These are phyloP conservation scores for Coccomyxa subellipsoidea DNA, from an alignment of 163 green algal genomes.

Conservation along the genomic window DNA sequence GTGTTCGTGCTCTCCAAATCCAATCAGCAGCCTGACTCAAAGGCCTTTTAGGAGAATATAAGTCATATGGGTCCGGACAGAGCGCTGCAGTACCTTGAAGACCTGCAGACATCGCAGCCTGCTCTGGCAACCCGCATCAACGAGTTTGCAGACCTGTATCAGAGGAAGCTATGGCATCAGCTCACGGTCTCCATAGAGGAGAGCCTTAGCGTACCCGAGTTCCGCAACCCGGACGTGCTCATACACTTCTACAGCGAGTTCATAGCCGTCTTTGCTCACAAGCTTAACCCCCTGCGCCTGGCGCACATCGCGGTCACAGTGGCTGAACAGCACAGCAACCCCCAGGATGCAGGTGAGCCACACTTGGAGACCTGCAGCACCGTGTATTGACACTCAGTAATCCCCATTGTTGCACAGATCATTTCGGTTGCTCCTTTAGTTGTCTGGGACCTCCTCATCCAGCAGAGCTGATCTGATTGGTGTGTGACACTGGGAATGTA, in stretches of 20 bases:
- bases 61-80: background rate
- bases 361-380: background rate
- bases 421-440: no score
- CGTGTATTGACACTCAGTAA: background rate
- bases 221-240: slow-evolving; percentile 66
- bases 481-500: no score
- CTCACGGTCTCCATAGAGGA: slow-evolving; percentile 87
- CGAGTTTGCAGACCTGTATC: slow-evolving; percentile 61
- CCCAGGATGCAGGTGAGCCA: slow-evolving; percentile 7
- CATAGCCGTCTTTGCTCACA: slow-evolving; percentile 84
- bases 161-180: slow-evolving; percentile 96
- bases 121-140: background rate
- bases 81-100: slow-evolving; percentile 42
- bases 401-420: no score
- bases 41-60: background rate
- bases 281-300: slow-evolving; percentile 93
- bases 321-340: slow-evolving; percentile 52
- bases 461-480: no score
- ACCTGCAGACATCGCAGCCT: slow-evolving; percentile 45
- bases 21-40: no score
- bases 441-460: no score
- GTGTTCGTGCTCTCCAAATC: no score
- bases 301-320: slow-evolving; percentile 86
- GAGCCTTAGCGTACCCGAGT: slow-evolving; percentile 54
- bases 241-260: slow-evolving; percentile 88